Percentiles rank a stretch among this genome's conserved stretches.
Evolutionary conservation across 345 rosid species (phyloP).

Genomic region (Alliaria petiolata): DNA sequence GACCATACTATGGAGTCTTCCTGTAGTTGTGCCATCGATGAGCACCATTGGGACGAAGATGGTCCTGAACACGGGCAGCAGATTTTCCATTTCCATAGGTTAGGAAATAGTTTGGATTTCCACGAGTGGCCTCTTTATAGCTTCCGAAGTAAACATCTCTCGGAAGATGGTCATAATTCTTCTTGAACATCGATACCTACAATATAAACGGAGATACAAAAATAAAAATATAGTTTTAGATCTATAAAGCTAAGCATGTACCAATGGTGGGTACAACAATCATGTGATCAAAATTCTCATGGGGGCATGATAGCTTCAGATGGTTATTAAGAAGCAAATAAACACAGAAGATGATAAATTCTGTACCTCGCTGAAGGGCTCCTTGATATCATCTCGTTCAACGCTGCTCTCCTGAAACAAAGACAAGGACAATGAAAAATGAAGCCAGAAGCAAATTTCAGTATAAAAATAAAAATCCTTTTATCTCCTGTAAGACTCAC

Average conservation of each 20-base stretch:
- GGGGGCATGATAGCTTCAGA: not conserved
- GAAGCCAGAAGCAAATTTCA: not conserved
- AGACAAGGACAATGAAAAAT: conserved; percentile 3
- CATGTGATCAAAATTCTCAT: not conserved
- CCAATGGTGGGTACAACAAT: not conserved
- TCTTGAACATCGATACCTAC: conserved; percentile 95
- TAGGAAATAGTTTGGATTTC: conserved; percentile 85
- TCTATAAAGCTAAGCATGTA: not conserved
- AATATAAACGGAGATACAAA: conserved; percentile 3
- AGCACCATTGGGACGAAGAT: conserved; percentile 98
- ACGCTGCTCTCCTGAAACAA: conserved; percentile 84
- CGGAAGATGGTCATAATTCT: conserved; percentile 86
- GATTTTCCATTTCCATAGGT: conserved; percentile 98
- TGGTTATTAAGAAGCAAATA: not conserved
- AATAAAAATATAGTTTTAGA: not conserved
- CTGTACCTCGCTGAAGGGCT: conserved; percentile 86
- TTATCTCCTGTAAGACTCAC: conserved; percentile 48
- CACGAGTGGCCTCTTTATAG: conserved; percentile 80
- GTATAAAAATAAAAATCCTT: not conserved
- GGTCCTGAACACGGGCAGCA: conserved; percentile 86
- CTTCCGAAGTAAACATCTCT: conserved; percentile 84
- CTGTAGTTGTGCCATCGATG: conserved; percentile 98
- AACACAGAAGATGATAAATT: not conserved
- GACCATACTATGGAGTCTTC: conserved; percentile 60
- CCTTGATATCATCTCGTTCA: conserved; percentile 82